Evolutionary conservation across 1,139 yeast genomes (phyloP).

Genomic region (Hyphopichia khmerensis): DNA sequence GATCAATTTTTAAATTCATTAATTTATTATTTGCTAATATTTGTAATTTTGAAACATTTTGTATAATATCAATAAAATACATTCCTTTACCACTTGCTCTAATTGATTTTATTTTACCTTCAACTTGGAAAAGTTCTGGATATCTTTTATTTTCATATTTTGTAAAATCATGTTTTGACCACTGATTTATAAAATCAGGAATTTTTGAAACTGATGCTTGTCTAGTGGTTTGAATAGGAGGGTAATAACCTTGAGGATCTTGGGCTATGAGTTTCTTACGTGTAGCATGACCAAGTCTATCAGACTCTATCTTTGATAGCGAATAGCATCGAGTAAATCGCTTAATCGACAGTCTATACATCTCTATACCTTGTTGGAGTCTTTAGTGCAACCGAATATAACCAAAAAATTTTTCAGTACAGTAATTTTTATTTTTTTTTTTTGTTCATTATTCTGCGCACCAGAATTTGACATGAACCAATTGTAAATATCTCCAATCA

Average conservation of each 20-base stretch:
- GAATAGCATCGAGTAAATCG: neutral
- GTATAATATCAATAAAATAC: conserved; percentile 63
- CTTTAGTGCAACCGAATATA: no score
- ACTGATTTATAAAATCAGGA: conserved; percentile 18
- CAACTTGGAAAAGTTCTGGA: conserved; percentile 22
- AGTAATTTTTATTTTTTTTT: no score
- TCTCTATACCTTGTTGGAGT: neutral
- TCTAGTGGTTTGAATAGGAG: neutral
- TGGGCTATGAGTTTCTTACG: neutral
- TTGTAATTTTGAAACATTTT: conserved; percentile 58
- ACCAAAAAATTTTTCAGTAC: no score
- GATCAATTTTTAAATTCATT: conserved; percentile 38
- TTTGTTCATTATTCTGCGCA: no score
- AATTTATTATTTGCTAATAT: conserved; percentile 56
- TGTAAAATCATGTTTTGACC: conserved; percentile 17
- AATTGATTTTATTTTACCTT: conserved; percentile 59
- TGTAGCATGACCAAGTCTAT: neutral
- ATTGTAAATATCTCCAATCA: no score
- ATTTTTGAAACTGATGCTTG: conserved; percentile 5
- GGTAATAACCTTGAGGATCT: neutral
- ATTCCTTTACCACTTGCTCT: conserved; percentile 67
- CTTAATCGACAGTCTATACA: neutral
- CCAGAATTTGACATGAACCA: no score
- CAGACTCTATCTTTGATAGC: neutral
- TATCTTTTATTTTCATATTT: conserved; percentile 13